Evolutionary conservation across 495 filamentous ascomycete species (phyloP).

Genomic region (Penicillium crystallinum): DNA sequence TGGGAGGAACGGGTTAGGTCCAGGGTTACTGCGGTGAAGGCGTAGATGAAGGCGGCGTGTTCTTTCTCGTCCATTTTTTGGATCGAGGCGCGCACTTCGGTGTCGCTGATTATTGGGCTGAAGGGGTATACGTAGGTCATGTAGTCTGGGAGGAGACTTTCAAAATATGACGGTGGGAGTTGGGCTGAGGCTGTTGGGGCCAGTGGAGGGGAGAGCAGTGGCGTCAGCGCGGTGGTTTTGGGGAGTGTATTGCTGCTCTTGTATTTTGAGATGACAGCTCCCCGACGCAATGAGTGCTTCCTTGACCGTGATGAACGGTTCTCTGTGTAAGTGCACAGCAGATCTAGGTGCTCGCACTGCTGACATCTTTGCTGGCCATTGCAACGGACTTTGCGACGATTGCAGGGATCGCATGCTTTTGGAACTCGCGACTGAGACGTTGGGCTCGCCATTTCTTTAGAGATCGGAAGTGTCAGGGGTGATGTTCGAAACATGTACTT

Average conservation of each 20-base stretch:
- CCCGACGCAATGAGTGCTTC: slow-evolving; percentile 19
- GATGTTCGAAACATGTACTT: neutral
- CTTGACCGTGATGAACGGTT: slow-evolving; percentile 14
- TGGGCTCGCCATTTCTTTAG: neutral
- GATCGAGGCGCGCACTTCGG: slow-evolving; percentile 18
- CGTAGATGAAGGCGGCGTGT: slow-evolving; percentile 22
- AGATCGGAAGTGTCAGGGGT: neutral
- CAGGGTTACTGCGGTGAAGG: slow-evolving; percentile 26
- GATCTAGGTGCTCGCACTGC: slow-evolving; percentile 25
- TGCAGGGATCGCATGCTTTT: slow-evolving; percentile 64
- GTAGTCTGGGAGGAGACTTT: slow-evolving; percentile 19
- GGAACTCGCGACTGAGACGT: slow-evolving; percentile 1
- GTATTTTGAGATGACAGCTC: slow-evolving; percentile 22
- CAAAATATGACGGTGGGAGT: slow-evolving; percentile 7
- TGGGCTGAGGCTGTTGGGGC: neutral
- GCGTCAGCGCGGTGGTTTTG: neutral
- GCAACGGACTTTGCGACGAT: slow-evolving; percentile 75
- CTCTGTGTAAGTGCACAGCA: slow-evolving; percentile 26
- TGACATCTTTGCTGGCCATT: slow-evolving; percentile 41
- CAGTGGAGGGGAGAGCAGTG: neutral
- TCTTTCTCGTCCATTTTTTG: slow-evolving; percentile 16
- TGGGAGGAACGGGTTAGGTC: slow-evolving; percentile 15
- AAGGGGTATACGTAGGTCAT: slow-evolving; percentile 26
- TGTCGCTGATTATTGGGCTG: slow-evolving; percentile 23
- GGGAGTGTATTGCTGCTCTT: neutral